phyloP scores from a whole-genome alignment of 768 basidiomycete genomes.

The Lentinus tigrinus region DNA sequence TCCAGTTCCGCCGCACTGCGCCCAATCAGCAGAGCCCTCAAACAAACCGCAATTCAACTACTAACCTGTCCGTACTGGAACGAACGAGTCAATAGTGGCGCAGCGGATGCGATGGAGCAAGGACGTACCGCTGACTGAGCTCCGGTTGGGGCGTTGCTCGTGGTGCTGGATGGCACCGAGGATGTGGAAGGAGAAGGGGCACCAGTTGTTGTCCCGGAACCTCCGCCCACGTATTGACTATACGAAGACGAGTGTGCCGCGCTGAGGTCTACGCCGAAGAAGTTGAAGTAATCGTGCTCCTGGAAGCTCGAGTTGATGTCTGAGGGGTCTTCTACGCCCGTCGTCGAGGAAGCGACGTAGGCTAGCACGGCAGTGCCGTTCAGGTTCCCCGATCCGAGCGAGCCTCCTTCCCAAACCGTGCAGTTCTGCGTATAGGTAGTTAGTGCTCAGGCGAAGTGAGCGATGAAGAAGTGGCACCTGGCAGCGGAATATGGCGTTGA shows the following conservation, averaged over 20 bases:
- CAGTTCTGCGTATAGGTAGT: conserved; percentile 23
- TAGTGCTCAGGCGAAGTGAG: no score
- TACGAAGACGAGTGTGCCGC: conserved; percentile 23
- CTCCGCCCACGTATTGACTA: conserved; percentile 18
- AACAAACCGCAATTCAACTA: neutral
- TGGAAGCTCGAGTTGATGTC: conserved; percentile 28
- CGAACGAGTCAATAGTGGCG: neutral
- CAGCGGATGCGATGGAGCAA: neutral
- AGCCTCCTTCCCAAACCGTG: conserved; percentile 29
- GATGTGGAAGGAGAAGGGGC: conserved; percentile 1
- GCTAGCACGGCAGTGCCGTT: conserved; percentile 25
- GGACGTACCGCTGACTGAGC: conserved; percentile 21
- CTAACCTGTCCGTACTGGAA: conserved; percentile 24
- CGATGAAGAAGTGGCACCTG: conserved; percentile 17
- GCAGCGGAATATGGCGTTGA: conserved; percentile 30
- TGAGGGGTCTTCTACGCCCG: conserved; percentile 22
- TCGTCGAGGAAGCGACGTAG: conserved; percentile 26
- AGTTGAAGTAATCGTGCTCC: conserved; percentile 29
- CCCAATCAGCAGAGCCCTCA: neutral
- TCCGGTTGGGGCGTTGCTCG: conserved; percentile 7
- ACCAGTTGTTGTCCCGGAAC: conserved; percentile 5
- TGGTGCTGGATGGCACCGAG: conserved; percentile 4
- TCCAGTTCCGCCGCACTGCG: conserved; percentile 22
- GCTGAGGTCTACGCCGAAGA: conserved; percentile 28
- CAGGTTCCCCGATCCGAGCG: conserved; percentile 25